These are phyloP conservation scores for Phyllosticta citrichinensis DNA, from an alignment of 2,329 filamentous ascomycete species.

Conservation along the genomic window DNA sequence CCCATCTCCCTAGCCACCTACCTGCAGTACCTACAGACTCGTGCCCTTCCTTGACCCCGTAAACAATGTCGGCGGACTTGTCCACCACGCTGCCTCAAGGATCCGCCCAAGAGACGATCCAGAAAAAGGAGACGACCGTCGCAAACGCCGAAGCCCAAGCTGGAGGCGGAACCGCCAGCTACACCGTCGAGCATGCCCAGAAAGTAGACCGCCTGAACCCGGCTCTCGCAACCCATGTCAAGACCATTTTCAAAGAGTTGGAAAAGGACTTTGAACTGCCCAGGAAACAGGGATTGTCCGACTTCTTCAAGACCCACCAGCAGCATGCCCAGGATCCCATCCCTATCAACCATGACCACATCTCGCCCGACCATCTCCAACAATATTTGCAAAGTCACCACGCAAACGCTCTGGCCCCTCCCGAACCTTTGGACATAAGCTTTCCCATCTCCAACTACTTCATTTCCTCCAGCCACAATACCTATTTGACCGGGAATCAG, in stretches of 20 bases:
- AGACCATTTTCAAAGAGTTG: conserved; percentile 20
- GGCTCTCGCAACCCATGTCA: conserved; percentile 21
- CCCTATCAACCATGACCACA: conserved; percentile 1
- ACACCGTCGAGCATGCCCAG: conserved; percentile 18
- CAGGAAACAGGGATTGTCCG: conserved; percentile 15
- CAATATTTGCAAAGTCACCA: conserved; percentile 4
- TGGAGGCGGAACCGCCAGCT: conserved; percentile 26
- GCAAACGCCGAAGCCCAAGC: conserved; percentile 18
- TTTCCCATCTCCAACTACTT: conserved; percentile 80
- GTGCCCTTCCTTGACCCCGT: not conserved
- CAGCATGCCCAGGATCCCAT: conserved; percentile 1
- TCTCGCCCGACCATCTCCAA: conserved; percentile 1
- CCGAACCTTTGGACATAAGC: conserved; percentile 44
- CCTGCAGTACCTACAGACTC: not conserved
- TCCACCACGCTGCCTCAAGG: conserved; percentile 3
- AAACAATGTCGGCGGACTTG: conserved; percentile 1
- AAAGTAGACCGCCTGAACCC: conserved; percentile 22
- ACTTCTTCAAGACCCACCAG: conserved; percentile 5
- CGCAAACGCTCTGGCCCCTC: conserved; percentile 36
- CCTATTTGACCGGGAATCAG: conserved; percentile 82
- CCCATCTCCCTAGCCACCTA: no score
- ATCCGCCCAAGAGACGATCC: not conserved
- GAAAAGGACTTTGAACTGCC: conserved; percentile 21
- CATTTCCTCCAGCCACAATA: conserved; percentile 92
- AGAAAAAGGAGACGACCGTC: not conserved